These are phyloP conservation scores for Euphorbia pulcherrima DNA, from an alignment of 345 rosid species.

Conservation along the genomic window DNA sequence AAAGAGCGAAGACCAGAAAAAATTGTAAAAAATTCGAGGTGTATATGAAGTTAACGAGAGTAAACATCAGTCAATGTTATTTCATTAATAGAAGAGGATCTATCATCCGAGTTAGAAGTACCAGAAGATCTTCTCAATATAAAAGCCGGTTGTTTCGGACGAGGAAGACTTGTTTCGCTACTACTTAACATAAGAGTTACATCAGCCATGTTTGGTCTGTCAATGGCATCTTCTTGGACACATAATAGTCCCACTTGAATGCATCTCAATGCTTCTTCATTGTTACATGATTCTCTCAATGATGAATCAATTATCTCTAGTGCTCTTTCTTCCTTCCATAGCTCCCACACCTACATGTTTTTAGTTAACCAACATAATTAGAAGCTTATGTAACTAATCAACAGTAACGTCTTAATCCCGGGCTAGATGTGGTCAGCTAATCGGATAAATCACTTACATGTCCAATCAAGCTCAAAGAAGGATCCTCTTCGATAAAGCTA, in stretches of 20 bases:
- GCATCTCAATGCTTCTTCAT: neutral
- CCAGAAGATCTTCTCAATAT: neutral
- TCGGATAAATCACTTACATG: constrained; percentile 17
- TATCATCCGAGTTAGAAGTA: neutral
- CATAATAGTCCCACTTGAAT: constrained; percentile 17
- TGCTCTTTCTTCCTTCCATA: constrained; percentile 17
- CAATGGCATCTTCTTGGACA: constrained; percentile 11
- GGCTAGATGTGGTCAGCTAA: too few species aligned
- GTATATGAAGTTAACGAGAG: neutral
- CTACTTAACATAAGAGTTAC: constrained; percentile 11
- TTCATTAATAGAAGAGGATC: neutral
- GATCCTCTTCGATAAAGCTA: neutral
- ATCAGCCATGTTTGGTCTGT: constrained; percentile 7
- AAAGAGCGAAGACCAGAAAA: too few species aligned
- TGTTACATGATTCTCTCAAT: neutral
- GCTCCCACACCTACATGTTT: constrained; percentile 17
- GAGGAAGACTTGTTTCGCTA: neutral
- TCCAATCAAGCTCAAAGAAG: constrained; percentile 6
- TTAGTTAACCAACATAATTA: neutral
- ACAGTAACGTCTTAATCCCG: too few species aligned
- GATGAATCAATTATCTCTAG: constrained; percentile 15
- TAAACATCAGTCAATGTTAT: neutral
- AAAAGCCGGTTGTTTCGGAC: constrained; percentile 13
- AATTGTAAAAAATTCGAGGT: too few species aligned
- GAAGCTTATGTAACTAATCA: too few species aligned